These are phyloP conservation scores for Macaranga tanarius DNA, from an alignment of 441 rosid species.

Conservation along the genomic window DNA sequence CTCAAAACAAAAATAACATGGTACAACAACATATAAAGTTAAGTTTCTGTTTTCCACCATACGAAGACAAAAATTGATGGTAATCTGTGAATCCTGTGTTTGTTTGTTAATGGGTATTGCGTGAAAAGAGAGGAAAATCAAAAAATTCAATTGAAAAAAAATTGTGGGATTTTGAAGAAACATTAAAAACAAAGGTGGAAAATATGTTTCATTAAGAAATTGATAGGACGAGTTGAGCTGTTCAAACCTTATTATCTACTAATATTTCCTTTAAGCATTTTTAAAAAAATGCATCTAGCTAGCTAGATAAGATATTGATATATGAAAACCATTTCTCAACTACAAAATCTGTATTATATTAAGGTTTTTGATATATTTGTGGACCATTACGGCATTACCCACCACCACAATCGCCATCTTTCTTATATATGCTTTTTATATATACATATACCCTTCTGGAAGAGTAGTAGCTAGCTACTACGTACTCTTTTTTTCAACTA, in stretches of 20 bases:
- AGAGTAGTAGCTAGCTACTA: constrained; percentile 11
- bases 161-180: constrained; percentile 1
- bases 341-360: constrained; percentile 16
- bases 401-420: constrained; percentile 31
- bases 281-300: constrained; percentile 10
- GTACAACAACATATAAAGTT: too few relatives aligned
- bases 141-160: not conserved
- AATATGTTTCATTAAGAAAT: constrained; percentile 12
- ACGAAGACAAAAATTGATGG: constrained; percentile 7
- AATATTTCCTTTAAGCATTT: constrained; percentile 3
- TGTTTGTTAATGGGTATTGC: not conserved
- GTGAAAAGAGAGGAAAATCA: not conserved
- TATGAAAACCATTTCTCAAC: constrained; percentile 48
- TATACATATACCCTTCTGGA: constrained; percentile 35
- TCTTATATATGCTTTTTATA: not conserved
- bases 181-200: constrained; percentile 5
- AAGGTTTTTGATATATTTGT: not conserved
- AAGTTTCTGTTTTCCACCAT: too few relatives aligned
- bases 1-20: too few relatives aligned
- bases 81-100: not conserved
- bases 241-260: not conserved
- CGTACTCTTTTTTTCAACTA: not conserved
- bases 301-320: constrained; percentile 22
- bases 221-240: constrained; percentile 15
- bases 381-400: constrained; percentile 35